Base-by-base conservation (phyloP, 805 yeast species). In the Pichia exigua region DNA sequence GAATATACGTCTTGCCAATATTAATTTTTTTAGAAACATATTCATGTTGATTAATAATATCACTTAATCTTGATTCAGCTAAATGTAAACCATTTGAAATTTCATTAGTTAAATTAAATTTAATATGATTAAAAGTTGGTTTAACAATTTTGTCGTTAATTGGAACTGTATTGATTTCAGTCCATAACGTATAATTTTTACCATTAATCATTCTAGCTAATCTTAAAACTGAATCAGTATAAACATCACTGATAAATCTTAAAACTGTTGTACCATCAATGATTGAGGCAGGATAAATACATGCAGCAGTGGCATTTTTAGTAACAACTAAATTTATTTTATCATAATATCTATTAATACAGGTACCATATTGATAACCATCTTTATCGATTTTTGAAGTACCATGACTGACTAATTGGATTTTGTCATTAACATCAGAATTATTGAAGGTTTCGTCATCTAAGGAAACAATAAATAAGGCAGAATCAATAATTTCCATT, bases 301-400 rank as follows among this genome's bases (percentile, higher is more conserved):
- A 71, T 4, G 83, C 84, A 1, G 82, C 82, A 22, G 77, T 79
- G 0, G 83, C 74, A 61, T 79, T 79, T 42, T 71, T 67, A 4
- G 83, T 76, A 11, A 79, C 74, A 18, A 79, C 70, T 47, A 79
- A 62, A 59, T 79, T 82, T 50, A 79, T 65, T 58, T 79, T 79
- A 61, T 79, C 84, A 60, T 79, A 79, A 77, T 82, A 79, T 50
- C 84, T 66, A 45, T 78, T 76, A 17, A 81, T 76, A 63, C 84
- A 79, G 6, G 81, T 72, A 26, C 84, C 84, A 22, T 71, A 63
- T 63, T 79, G 84, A 45, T 76, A 65, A 52, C 77, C 78, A 30
- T 74, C 67, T 11, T 70, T 70, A 32, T 74, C 69, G 42, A 77
- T 69, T 30, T 57, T 55, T 1, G 78, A 71, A 10, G 78, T 70